Base-by-base conservation (phyloP, 257 asterid genomes). In the Gynochthodes officinalis region DNA sequence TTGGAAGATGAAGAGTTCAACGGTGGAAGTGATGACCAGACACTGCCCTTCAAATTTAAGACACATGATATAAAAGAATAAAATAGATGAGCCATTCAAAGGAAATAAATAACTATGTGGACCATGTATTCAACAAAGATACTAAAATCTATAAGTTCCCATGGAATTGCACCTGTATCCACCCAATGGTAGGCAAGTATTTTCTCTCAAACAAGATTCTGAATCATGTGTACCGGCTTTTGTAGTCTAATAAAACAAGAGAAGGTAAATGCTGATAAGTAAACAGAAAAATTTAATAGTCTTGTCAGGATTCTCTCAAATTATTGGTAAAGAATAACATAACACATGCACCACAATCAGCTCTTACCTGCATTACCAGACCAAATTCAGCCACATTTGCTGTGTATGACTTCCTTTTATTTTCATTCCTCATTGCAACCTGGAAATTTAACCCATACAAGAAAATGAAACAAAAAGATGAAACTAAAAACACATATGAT, bases 11-110 rank as follows among this genome's bases (percentile, higher is more conserved):
- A 84, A 43, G 76, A 52, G 44, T 79, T 84, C 65, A 90, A 81
- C 49, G 97, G 97, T 60, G 97, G 99, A 84, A 95, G 92, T 49
- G 98, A 89, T 76, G 99, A 89, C 98, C 93, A 95, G 86, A 90
- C 99, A 90, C 99, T 95, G 98, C 91, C 93, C 89, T 94, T 89
- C 88, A 88, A 81, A 90, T 82, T 75, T 76, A 82, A 73, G 84
- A 82, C 59, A 82, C 70, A 7, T 70, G 77, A 82, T 77, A 76
- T n/a, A 72, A 86, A 76, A 80, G 62, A 73, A 71, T 49, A 83
- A 80, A 79, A 72, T 64, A 40, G 61, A 70, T 44, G 64, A 64
- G 71, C 81, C 64, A 35, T 68, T 27, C 48, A 63, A 63, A 33
- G 79, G 33, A 71, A 63, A 62, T 62, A 62, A 35, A 62, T 37